Evolutionary conservation across 2,329 filamentous ascomycete genomes (phyloP).

Genomic region (Pseudogymnoascus sp.): DNA sequence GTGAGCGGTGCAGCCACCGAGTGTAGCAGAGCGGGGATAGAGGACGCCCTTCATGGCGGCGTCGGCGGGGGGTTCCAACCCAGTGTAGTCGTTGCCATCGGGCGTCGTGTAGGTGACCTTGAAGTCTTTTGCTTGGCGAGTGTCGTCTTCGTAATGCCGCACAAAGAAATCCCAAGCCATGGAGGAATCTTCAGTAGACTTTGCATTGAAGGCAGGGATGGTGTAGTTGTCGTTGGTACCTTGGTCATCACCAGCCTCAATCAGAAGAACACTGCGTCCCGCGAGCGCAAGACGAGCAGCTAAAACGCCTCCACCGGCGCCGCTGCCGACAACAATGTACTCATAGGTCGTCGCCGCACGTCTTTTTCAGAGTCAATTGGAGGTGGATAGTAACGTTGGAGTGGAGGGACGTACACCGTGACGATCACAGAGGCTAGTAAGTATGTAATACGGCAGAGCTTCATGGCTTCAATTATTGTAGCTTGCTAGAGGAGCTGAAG

Average conservation of each 20-base stretch:
- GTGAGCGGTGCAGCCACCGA: constrained; percentile 25
- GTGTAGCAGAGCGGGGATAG: constrained; percentile 25
- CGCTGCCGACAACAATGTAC: constrained; percentile 46
- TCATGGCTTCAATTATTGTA: not conserved
- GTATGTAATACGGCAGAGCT: not conserved
- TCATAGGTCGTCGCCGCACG: constrained; percentile 32
- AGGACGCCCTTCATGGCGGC: constrained; percentile 21
- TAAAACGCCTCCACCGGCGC: constrained; percentile 41
- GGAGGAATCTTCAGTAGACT: constrained; percentile 38
- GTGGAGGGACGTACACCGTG: not conserved
- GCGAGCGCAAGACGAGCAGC: constrained; percentile 42
- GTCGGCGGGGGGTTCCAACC: constrained; percentile 19
- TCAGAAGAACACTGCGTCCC: constrained; percentile 43
- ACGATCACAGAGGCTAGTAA: not conserved
- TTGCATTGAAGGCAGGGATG: constrained; percentile 39
- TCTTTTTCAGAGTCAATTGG: not conserved
- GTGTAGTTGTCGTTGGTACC: constrained; percentile 33
- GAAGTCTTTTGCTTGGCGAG: constrained; percentile 12
- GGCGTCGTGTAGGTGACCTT: constrained; percentile 30
- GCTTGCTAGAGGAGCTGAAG: not conserved
- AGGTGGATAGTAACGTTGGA: not conserved
- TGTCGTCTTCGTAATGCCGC: constrained; percentile 14
- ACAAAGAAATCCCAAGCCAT: constrained; percentile 42
- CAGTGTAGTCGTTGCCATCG: constrained; percentile 21
- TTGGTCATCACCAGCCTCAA: constrained; percentile 47